A percentile compares a stretch with the other conserved stretches of the same genome.
phyloP scores from a whole-genome alignment of 257 asterid genomes.

The Buddleja alternifolia region DNA sequence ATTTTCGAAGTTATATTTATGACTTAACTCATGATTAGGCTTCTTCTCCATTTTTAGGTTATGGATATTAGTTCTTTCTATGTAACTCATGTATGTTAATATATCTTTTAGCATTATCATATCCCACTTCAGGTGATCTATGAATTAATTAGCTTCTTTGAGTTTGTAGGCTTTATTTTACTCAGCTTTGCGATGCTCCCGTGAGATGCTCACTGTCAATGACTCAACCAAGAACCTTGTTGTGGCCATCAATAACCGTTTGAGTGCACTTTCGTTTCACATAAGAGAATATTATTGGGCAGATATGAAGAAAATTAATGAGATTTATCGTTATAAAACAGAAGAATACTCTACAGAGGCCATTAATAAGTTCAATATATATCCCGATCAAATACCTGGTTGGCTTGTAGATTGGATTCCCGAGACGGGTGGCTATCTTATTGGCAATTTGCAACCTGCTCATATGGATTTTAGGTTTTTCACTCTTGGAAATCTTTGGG shows the following conservation, averaged over 20 bases:
- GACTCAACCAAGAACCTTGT: constrained; percentile 65
- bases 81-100: background rate
- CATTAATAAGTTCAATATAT: constrained; percentile 74
- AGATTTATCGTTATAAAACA: constrained; percentile 70
- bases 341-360: constrained; percentile 79
- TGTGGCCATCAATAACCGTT: constrained; percentile 65
- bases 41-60: no score
- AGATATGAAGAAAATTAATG: constrained; percentile 63
- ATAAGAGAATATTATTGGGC: constrained; percentile 76
- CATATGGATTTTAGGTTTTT: constrained; percentile 93
- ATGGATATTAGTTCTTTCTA: background rate
- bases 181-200: constrained; percentile 75
- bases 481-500: constrained; percentile 92
- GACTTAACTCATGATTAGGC: no score
- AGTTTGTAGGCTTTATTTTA: constrained; percentile 63
- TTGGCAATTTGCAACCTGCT: constrained; percentile 88
- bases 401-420: constrained; percentile 96
- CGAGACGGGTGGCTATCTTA: constrained; percentile 77
- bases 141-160: background rate
- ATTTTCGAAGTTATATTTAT: no score
- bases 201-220: constrained; percentile 64
- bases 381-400: constrained; percentile 85
- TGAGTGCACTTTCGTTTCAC: constrained; percentile 72
- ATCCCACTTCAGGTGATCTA: background rate
- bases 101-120: background rate